phyloP scores from a whole-genome alignment of 805 yeast species.

The Ogataea angusta region DNA sequence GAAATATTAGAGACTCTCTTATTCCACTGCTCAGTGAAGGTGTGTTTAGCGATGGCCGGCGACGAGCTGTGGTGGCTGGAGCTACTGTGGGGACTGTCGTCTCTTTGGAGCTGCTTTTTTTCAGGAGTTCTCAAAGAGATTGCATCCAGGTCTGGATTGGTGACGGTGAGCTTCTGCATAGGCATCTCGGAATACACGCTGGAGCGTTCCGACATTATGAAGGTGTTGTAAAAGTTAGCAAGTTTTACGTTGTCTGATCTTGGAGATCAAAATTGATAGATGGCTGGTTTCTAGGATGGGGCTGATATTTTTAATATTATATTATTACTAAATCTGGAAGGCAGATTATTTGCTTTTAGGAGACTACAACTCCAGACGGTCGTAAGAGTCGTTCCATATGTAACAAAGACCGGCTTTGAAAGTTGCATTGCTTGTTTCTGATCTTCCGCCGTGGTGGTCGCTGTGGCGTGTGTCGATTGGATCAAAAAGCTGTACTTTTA shows the following conservation, averaged over 20 bases:
- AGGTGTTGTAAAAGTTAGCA: neutral
- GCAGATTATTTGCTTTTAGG: neutral
- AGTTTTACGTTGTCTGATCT: neutral
- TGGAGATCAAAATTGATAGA: constrained; percentile 1
- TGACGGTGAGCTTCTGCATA: constrained; percentile 1
- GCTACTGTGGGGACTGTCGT: constrained; percentile 2
- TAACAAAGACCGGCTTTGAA: constrained; percentile 3
- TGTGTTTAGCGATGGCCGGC: neutral
- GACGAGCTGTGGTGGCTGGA: constrained; percentile 1
- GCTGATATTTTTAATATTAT: constrained; percentile 5
- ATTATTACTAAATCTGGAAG: constrained; percentile 6
- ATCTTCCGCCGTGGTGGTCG: neutral
- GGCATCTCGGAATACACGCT: constrained; percentile 7
- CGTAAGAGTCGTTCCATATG: constrained; percentile 14
- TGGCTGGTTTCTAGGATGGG: constrained; percentile 15
- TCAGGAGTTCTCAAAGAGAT: neutral
- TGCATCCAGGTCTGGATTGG: constrained; percentile 5
- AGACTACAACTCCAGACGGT: constrained; percentile 4
- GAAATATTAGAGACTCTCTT: constrained; percentile 8
- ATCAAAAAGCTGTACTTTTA: constrained; percentile 2
- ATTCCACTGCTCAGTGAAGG: constrained; percentile 1
- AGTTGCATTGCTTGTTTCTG: neutral
- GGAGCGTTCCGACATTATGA: constrained; percentile 7
- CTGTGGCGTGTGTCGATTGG: neutral
- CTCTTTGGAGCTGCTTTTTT: constrained; percentile 2